phyloP scores from a whole-genome alignment of 305 asterid genomes.

The Fraxinus sp. region DNA sequence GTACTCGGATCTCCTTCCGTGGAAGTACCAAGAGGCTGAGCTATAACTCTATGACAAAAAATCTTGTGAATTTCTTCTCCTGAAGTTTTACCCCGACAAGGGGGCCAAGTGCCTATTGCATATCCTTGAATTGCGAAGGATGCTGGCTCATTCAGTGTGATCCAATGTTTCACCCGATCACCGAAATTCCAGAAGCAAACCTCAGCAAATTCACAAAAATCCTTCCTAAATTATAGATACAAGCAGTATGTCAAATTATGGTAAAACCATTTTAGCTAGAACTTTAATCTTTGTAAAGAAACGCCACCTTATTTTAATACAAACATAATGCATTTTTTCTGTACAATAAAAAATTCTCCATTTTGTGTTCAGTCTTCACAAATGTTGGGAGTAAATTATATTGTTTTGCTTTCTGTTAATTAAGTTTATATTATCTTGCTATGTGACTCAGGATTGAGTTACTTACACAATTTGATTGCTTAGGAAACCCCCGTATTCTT shows the following conservation, averaged over 20 bases:
- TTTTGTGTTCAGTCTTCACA: no score
- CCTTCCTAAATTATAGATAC: slow-evolving; percentile 19
- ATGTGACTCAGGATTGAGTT: neutral
- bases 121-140: slow-evolving; percentile 39
- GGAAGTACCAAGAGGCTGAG: slow-evolving; percentile 2
- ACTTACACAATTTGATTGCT: slow-evolving; percentile 33
- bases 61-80: neutral
- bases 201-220: slow-evolving; percentile 42
- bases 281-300: no score
- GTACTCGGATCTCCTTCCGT: slow-evolving; percentile 32
- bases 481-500: slow-evolving; percentile 38
- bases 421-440: neutral
- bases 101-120: slow-evolving; percentile 38
- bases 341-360: neutral
- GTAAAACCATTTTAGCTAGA: no score
- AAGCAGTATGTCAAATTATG: neutral
- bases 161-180: slow-evolving; percentile 53
- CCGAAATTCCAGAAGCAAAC: slow-evolving; percentile 52
- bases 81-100: slow-evolving; percentile 33
- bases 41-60: neutral
- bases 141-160: slow-evolving; percentile 58
- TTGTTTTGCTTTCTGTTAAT: neutral
- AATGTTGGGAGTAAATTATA: no score
- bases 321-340: neutral
- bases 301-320: no score